These are phyloP conservation scores for Dendrobium chrysotoxum DNA, from an alignment of 106 monocot genomes.

Conservation along the genomic window DNA sequence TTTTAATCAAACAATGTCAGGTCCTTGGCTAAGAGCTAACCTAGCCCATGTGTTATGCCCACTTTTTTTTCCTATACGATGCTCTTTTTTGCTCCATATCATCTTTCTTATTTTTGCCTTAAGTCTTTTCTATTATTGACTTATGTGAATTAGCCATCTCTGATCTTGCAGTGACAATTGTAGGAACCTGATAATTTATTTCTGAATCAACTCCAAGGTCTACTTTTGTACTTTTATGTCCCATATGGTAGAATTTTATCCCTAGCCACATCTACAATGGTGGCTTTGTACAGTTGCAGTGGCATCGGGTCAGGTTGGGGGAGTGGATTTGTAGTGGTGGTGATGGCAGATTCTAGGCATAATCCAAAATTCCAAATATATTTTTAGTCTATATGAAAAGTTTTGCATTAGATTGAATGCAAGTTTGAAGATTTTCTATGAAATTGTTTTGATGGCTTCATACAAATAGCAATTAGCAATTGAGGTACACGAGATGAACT, in stretches of 20 bases:
- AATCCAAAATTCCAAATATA: not conserved
- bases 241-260: not conserved
- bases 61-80: not conserved
- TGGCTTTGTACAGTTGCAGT: not conserved
- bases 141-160: not conserved
- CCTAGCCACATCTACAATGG: not conserved
- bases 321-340: too few relatives aligned
- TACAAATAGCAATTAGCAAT: slow-evolving; percentile 1
- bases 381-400: not conserved
- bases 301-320: too few relatives aligned
- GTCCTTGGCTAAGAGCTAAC: too few relatives aligned
- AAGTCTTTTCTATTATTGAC: not conserved
- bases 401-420: not conserved
- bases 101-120: not conserved
- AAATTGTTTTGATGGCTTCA: not conserved
- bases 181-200: not conserved
- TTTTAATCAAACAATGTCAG: too few relatives aligned
- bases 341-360: not conserved
- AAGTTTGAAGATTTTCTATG: not conserved
- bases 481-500: not conserved
- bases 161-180: not conserved
- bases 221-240: not conserved
- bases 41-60: not conserved
- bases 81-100: not conserved
- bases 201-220: not conserved